Conservation (phyloP, 768 basidiomycete species). For the Lactarius quietus region DNA sequence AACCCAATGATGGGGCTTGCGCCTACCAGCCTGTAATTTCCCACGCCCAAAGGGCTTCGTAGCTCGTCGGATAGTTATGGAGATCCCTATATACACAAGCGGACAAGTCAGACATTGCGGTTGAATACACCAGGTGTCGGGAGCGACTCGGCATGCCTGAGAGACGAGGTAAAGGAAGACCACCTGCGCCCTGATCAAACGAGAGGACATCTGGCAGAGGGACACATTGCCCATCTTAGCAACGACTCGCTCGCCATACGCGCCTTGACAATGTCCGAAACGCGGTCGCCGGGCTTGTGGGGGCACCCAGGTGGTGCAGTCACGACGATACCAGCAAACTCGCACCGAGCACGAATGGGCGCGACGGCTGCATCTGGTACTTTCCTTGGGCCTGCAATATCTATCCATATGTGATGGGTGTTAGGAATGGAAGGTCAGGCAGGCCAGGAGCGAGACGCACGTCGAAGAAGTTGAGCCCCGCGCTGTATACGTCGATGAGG, state of each 20-base stretch:
- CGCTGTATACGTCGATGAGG: constrained; percentile 51
- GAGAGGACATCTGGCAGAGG: constrained; percentile 71
- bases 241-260: constrained; percentile 73
- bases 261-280: constrained; percentile 84
- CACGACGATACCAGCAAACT: constrained; percentile 84
- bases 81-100: constrained; percentile 49
- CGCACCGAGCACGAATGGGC: constrained; percentile 85
- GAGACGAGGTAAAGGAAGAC: constrained; percentile 22
- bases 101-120: neutral
- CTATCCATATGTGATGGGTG: constrained; percentile 32
- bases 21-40: constrained; percentile 65
- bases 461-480: constrained; percentile 50
- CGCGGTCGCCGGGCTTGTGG: constrained; percentile 78
- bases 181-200: constrained; percentile 83
- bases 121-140: neutral
- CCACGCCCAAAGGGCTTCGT: constrained; percentile 85
- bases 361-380: constrained; percentile 78
- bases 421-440: neutral
- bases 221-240: constrained; percentile 48
- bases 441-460: constrained; percentile 25
- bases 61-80: constrained; percentile 89
- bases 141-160: neutral
- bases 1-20: neutral
- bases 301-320: constrained; percentile 78
- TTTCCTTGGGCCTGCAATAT: constrained; percentile 88